Percentiles rank a stretch among this genome's conserved stretches.
Conservation (phyloP, 768 basidiomycete genomes). For the Cantharellus cinnabarinus region DNA sequence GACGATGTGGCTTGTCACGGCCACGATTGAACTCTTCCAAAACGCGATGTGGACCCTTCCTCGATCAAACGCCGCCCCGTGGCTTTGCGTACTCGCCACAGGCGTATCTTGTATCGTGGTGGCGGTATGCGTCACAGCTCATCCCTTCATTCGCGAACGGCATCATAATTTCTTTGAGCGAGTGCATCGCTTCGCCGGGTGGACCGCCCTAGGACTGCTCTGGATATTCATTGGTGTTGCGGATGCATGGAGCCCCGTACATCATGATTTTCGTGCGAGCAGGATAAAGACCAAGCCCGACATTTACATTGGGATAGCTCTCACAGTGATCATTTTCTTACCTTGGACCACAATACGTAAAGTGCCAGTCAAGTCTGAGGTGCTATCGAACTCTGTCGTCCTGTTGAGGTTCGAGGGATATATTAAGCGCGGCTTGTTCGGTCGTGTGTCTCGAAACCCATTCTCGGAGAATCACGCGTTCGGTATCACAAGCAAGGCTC, state of each 20-base stretch:
- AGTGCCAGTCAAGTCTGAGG: slow-evolving; percentile 29
- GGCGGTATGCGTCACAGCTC: slow-evolving; percentile 14
- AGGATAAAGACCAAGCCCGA: slow-evolving; percentile 28
- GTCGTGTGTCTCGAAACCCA: slow-evolving; percentile 4
- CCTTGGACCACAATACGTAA: slow-evolving; percentile 39
- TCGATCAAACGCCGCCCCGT: not conserved
- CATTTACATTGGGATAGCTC: slow-evolving; percentile 34
- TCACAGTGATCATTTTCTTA: slow-evolving; percentile 33
- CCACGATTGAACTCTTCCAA: not conserved
- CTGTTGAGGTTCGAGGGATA: slow-evolving; percentile 25
- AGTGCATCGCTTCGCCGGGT: slow-evolving; percentile 36
- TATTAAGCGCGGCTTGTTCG: not conserved
- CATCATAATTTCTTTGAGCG: slow-evolving; percentile 35
- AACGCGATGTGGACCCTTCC: not conserved
- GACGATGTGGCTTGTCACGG: not conserved
- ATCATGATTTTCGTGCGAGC: not conserved
- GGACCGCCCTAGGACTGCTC: slow-evolving; percentile 31
- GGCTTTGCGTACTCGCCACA: not conserved
- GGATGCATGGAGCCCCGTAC: slow-evolving; percentile 8
- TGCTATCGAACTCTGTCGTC: slow-evolving; percentile 35
- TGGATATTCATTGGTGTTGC: slow-evolving; percentile 37
- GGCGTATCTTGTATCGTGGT: not conserved
- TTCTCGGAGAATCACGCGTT: slow-evolving; percentile 7
- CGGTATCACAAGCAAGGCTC: not conserved
- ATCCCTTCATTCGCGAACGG: slow-evolving; percentile 27